Conservation (phyloP, 2,329 filamentous ascomycete genomes). For the Ophiostoma piceae region DNA sequence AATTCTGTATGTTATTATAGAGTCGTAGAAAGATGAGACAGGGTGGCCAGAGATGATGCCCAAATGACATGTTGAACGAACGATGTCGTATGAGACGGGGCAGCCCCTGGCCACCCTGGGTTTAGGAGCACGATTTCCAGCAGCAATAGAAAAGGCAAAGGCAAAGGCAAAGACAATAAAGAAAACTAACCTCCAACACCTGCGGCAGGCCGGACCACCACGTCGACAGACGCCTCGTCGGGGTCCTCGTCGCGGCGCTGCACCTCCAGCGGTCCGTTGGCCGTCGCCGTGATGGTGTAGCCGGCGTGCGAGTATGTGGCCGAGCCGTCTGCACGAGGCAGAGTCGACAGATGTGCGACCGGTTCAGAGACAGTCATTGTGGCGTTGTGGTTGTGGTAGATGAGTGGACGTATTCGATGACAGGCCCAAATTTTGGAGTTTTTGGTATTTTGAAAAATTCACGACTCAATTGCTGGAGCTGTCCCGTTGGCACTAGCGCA, state of each 20-base stretch:
- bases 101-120: background rate
- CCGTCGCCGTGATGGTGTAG: constrained; percentile 75
- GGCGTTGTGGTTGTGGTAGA: constrained; percentile 15
- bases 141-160: background rate
- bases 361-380: constrained; percentile 48
- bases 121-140: background rate
- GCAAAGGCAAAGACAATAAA: background rate
- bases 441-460: constrained; percentile 19
- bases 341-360: constrained; percentile 50
- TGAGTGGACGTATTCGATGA: constrained; percentile 2
- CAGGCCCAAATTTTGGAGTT: background rate
- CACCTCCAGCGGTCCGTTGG: constrained; percentile 91
- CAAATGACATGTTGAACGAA: constrained; percentile 21
- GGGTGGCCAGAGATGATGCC: constrained; percentile 13
- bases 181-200: constrained; percentile 66
- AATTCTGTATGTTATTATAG: no score
- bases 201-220: constrained; percentile 78
- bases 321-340: constrained; percentile 73
- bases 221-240: constrained; percentile 84
- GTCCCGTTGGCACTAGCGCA: constrained; percentile 1
- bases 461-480: constrained; percentile 16
- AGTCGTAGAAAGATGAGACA: constrained; percentile 28
- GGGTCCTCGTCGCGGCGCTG: constrained; percentile 83
- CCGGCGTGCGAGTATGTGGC: constrained; percentile 69
- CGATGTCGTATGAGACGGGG: constrained; percentile 19